phyloP scores from a whole-genome alignment of 2,329 filamentous ascomycete genomes.

The Neofusicoccum sp. region DNA sequence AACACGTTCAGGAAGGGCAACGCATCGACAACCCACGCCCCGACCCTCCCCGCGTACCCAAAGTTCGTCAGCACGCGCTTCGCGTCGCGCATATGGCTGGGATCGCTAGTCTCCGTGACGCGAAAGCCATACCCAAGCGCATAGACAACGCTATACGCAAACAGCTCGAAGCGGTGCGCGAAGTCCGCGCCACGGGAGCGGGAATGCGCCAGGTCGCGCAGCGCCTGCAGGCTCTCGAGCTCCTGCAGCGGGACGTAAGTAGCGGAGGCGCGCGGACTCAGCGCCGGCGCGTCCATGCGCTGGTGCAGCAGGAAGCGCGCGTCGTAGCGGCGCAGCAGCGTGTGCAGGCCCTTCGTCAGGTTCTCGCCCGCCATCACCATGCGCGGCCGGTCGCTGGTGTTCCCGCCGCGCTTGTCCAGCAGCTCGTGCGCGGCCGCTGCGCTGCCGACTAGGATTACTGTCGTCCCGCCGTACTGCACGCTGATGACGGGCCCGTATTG shows the following conservation, averaged over 20 bases:
- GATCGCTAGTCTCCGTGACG: slow-evolving; percentile 25
- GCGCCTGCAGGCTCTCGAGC: slow-evolving; percentile 47
- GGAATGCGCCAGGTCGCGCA: slow-evolving; percentile 42
- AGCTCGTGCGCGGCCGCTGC: slow-evolving; percentile 53
- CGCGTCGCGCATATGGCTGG: slow-evolving; percentile 23
- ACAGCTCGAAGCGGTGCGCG: slow-evolving; percentile 35
- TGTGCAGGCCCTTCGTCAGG: slow-evolving; percentile 41
- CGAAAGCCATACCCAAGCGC: slow-evolving; percentile 39
- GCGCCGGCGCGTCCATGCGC: slow-evolving; percentile 38
- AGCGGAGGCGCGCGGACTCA: slow-evolving; percentile 28
- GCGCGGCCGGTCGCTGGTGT: slow-evolving; percentile 48
- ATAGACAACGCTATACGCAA: slow-evolving; percentile 40
- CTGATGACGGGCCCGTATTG: slow-evolving; percentile 29
- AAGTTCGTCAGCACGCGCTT: slow-evolving; percentile 23
- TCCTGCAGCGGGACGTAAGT: slow-evolving; percentile 46
- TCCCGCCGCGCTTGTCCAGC: slow-evolving; percentile 42
- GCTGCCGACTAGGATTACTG: slow-evolving; percentile 45
- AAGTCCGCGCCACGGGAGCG: slow-evolving; percentile 23
- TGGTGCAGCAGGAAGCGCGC: slow-evolving; percentile 41
- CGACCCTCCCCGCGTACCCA: slow-evolving; percentile 27
- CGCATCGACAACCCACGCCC: slow-evolving; percentile 42
- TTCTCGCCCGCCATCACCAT: slow-evolving; percentile 43
- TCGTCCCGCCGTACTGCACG: slow-evolving; percentile 32
- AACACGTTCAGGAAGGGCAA: slow-evolving; percentile 44
- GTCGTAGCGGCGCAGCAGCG: slow-evolving; percentile 44